phyloP scores from a whole-genome alignment of 768 basidiomycete species.

The Gloeostereum incarnatum region DNA sequence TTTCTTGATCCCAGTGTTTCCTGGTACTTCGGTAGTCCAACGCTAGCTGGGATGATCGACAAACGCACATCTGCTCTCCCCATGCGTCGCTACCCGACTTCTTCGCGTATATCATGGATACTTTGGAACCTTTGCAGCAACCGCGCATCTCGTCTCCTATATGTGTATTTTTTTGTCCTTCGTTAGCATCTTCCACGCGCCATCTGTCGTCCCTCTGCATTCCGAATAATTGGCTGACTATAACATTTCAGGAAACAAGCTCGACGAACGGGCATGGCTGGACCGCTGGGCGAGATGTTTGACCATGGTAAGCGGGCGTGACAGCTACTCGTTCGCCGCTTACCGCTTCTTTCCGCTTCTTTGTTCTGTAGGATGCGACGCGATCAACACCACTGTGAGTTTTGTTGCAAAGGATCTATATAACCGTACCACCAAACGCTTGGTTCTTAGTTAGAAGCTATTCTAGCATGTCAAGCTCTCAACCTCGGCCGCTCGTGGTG shows the following conservation, averaged over 20 bases:
- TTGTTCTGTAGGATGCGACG: slow-evolving; percentile 62
- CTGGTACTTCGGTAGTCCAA: too few relatives aligned
- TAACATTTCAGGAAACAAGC: slow-evolving; percentile 73
- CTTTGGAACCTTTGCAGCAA: too few relatives aligned
- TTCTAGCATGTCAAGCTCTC: slow-evolving; percentile 76
- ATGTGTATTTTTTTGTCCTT: too few relatives aligned
- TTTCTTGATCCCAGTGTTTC: too few relatives aligned
- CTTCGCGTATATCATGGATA: too few relatives aligned
- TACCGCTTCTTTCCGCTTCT: not conserved
- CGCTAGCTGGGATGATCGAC: too few relatives aligned
- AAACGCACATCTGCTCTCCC: too few relatives aligned
- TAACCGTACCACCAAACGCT: not conserved
- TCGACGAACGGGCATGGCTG: slow-evolving; percentile 92
- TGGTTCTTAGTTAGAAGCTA: slow-evolving; percentile 63
- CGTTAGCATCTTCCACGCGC: too few relatives aligned
- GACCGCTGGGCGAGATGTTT: slow-evolving; percentile 95
- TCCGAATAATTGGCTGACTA: slow-evolving; percentile 1
- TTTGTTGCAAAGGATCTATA: not conserved
- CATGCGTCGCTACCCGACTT: too few relatives aligned
- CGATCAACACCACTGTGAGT: slow-evolving; percentile 85
- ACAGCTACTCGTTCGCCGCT: not conserved
- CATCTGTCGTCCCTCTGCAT: too few relatives aligned
- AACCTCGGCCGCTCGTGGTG: slow-evolving; percentile 95
- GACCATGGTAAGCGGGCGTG: slow-evolving; percentile 66
- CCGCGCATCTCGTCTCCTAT: too few relatives aligned